These are phyloP conservation scores for Gonapodya prolifera DNA, from an alignment of 192 early-diverging fungal genomes.

Conservation along the genomic window DNA sequence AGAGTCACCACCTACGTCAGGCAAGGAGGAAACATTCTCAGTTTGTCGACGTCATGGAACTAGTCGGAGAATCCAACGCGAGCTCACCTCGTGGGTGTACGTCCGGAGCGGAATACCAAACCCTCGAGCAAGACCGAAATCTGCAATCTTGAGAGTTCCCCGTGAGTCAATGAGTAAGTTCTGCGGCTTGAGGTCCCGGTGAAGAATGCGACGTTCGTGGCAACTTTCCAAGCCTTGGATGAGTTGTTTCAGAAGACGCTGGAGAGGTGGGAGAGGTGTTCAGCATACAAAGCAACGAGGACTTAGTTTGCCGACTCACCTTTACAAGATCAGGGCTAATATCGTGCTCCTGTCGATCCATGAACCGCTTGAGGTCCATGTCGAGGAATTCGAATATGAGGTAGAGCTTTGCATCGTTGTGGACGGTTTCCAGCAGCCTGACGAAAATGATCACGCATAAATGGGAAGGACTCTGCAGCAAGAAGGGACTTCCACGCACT, in stretches of 20 bases:
- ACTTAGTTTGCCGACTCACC: slow-evolving; percentile 12
- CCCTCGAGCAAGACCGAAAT: slow-evolving; percentile 90
- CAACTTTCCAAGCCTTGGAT: slow-evolving; percentile 78
- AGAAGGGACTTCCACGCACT: not conserved
- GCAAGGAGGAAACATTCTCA: not conserved
- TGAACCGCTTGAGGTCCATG: slow-evolving; percentile 76
- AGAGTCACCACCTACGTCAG: too few species aligned
- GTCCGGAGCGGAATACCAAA: slow-evolving; percentile 82
- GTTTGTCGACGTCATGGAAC: not conserved
- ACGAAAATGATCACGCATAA: too few species aligned
- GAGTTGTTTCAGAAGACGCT: slow-evolving; percentile 90
- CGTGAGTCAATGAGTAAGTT: slow-evolving; percentile 86
- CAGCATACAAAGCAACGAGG: too few species aligned
- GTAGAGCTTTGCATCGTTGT: slow-evolving; percentile 76
- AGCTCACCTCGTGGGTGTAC: slow-evolving; percentile 82
- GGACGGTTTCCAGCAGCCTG: slow-evolving; percentile 79
- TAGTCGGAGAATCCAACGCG: too few species aligned
- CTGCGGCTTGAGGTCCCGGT: slow-evolving; percentile 97
- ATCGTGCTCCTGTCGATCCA: slow-evolving; percentile 42
- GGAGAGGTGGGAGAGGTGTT: not conserved
- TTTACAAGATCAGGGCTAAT: slow-evolving; percentile 48
- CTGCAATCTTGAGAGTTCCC: slow-evolving; percentile 81
- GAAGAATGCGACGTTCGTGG: slow-evolving; percentile 83
- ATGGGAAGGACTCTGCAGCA: not conserved
- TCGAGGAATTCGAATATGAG: slow-evolving; percentile 96